Evolutionary conservation across 1,139 yeast species (phyloP).

Genomic region (Debaryomycetaceae sp.): DNA sequence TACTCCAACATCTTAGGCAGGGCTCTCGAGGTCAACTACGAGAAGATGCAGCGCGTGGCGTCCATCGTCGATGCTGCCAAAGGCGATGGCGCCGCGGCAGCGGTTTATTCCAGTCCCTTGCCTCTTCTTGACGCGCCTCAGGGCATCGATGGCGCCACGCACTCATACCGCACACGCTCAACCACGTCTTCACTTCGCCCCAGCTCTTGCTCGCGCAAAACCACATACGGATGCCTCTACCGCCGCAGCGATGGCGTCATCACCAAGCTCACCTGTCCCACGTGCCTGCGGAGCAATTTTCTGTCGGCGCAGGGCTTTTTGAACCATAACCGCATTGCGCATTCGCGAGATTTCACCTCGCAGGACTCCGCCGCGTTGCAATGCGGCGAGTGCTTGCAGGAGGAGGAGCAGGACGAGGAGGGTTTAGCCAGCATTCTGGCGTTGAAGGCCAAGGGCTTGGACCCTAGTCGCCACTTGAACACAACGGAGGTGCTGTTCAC

Average conservation of each 20-base stretch:
- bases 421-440: slow-evolving; percentile 44
- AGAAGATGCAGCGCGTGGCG: slow-evolving; percentile 8
- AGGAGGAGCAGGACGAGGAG: slow-evolving; percentile 55
- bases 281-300: slow-evolving; percentile 65
- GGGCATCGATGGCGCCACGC: slow-evolving; percentile 16
- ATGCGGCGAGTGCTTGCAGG: slow-evolving; percentile 60
- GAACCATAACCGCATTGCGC: slow-evolving; percentile 73
- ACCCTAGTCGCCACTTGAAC: slow-evolving; percentile 38
- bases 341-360: slow-evolving; percentile 63
- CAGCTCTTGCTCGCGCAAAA: slow-evolving; percentile 13
- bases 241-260: slow-evolving; percentile 69
- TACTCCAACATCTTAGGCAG: slow-evolving; percentile 39
- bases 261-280: slow-evolving; percentile 64
- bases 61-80: not conserved
- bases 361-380: slow-evolving; percentile 73
- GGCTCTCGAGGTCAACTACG: slow-evolving; percentile 31
- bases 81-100: slow-evolving; percentile 5
- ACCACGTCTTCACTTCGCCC: slow-evolving; percentile 50
- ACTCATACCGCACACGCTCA: slow-evolving; percentile 44
- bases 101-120: too few species aligned
- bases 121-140: too few species aligned
- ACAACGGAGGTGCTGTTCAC: slow-evolving; percentile 37
- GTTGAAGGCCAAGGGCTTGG: slow-evolving; percentile 36
- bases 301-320: slow-evolving; percentile 78
- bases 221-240: slow-evolving; percentile 53